Conservation (phyloP, 805 yeast species). For the Cyberlindnera petersonii region DNA sequence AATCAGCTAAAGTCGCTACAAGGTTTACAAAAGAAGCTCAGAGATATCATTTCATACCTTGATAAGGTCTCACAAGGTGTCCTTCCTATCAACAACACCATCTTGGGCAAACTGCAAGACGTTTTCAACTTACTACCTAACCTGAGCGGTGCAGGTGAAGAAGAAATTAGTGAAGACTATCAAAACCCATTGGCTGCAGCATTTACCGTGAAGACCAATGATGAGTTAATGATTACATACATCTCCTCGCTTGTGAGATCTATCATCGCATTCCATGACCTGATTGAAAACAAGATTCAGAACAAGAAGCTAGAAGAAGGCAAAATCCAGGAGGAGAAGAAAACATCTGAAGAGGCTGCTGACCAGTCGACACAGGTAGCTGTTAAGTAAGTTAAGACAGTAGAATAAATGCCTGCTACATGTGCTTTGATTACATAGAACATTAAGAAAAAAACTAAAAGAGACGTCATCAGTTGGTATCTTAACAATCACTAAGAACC, state of each 20-base stretch:
- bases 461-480: too few relatives aligned
- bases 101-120: slow-evolving; percentile 89
- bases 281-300: slow-evolving; percentile 92
- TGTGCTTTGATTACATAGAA: too few relatives aligned
- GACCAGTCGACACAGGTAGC: too few relatives aligned
- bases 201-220: slow-evolving; percentile 89
- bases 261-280: slow-evolving; percentile 92
- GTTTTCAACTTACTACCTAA: slow-evolving; percentile 92
- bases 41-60: slow-evolving; percentile 74
- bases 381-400: too few relatives aligned
- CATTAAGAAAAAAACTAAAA: too few relatives aligned
- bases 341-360: slow-evolving; percentile 1
- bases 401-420: too few relatives aligned
- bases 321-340: slow-evolving; percentile 11
- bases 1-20: slow-evolving; percentile 84
- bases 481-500: not conserved
- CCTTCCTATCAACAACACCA: slow-evolving; percentile 85
- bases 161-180: slow-evolving; percentile 28
- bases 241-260: slow-evolving; percentile 87
- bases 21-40: slow-evolving; percentile 76
- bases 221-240: slow-evolving; percentile 91
- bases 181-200: slow-evolving; percentile 65
- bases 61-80: slow-evolving; percentile 65
- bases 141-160: slow-evolving; percentile 40
- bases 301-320: slow-evolving; percentile 50